A percentile compares a stretch with the other conserved stretches of the same genome.
Conservation (phyloP, 208 protist genomes). For the Novymonas esmeraldas region DNA sequence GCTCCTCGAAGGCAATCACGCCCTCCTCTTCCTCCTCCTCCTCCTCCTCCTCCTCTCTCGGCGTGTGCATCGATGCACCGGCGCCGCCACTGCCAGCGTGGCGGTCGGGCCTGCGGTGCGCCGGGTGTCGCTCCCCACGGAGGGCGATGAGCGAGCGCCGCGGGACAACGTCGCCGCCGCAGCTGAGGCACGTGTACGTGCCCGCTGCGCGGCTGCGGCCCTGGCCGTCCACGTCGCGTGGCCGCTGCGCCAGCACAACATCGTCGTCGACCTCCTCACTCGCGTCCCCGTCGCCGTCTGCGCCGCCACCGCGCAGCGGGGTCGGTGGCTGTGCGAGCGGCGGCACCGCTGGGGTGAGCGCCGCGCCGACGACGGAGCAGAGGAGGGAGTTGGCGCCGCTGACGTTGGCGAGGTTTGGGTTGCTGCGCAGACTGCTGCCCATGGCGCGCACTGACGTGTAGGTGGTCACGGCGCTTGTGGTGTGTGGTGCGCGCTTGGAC, state of each 20-base stretch:
- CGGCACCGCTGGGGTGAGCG: slow-evolving; percentile 5
- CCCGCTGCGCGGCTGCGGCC: neutral
- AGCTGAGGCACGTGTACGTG: slow-evolving; percentile 23
- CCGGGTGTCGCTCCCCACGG: too few relatives aligned
- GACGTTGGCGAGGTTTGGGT: neutral
- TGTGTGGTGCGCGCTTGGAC: neutral
- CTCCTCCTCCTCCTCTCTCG: neutral
- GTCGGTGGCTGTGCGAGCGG: slow-evolving; percentile 2
- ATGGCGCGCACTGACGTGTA: neutral
- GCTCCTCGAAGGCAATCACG: slow-evolving; percentile 26
- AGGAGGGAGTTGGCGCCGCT: slow-evolving; percentile 15
- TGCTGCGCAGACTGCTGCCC: neutral
- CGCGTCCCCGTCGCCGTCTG: neutral
- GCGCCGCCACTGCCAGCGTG: neutral
- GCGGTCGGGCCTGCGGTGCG: neutral
- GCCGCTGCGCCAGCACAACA: neutral
- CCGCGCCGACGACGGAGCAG: neutral
- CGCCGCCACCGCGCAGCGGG: neutral
- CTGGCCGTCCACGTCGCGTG: neutral
- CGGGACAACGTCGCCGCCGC: slow-evolving; percentile 16
- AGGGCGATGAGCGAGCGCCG: neutral
- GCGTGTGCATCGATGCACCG: neutral
- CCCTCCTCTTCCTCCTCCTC: neutral
- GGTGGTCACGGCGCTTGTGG: neutral
- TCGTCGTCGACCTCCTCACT: neutral